These are phyloP conservation scores for Fusarium pseudocircinatum DNA, from an alignment of 2,329 filamentous ascomycete genomes.

Conservation along the genomic window DNA sequence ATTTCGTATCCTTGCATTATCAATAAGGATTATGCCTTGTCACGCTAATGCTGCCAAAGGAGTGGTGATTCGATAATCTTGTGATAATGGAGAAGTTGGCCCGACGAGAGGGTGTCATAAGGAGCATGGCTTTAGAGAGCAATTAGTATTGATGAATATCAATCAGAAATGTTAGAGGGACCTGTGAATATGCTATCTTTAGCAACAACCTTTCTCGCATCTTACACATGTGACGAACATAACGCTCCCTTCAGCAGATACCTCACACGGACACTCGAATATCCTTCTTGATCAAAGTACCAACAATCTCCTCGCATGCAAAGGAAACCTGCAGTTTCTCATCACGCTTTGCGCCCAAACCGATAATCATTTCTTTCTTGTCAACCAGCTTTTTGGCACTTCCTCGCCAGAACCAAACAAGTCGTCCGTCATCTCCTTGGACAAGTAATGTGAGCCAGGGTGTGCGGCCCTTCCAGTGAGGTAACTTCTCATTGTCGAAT, in stretches of 20 bases:
- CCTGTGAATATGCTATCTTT: neutral
- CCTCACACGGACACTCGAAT: constrained; percentile 24
- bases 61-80: neutral
- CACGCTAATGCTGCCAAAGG: neutral
- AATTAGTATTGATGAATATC: neutral
- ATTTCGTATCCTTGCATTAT: neutral
- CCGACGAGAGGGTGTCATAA: neutral
- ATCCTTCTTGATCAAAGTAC: constrained; percentile 56
- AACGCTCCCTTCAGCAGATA: neutral
- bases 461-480: constrained; percentile 69
- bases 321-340: constrained; percentile 73
- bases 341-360: constrained; percentile 60
- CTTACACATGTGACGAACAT: neutral
- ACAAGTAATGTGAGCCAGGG: constrained; percentile 79
- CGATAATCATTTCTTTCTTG: constrained; percentile 65
- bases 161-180: neutral
- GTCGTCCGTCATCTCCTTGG: constrained; percentile 61
- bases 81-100: neutral
- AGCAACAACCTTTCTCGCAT: neutral
- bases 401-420: constrained; percentile 74
- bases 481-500: constrained; percentile 72
- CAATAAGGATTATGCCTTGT: constrained; percentile 14
- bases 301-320: constrained; percentile 86
- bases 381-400: constrained; percentile 73
- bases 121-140: neutral